Evolutionary conservation across 345 rosid species (phyloP), one percentile per base, ranked within the genome.

Genomic region (Lumnitzera racemosa): DNA sequence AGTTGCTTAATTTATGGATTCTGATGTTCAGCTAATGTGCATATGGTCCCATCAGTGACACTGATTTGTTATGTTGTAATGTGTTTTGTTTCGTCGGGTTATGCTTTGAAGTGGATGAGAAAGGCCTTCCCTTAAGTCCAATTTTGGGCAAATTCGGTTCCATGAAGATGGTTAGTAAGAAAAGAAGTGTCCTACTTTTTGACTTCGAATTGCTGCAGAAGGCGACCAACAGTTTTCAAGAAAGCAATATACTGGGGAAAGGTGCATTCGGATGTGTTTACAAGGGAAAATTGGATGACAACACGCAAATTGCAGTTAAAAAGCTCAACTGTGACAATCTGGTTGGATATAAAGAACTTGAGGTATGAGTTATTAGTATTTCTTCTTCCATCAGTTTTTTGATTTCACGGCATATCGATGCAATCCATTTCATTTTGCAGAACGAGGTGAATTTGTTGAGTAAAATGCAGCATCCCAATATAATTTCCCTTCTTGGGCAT

Each of bases 191-290:
- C 59, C 60, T 88, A 29, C 66, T 83, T 61, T 79, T 86, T 46
- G 97, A 94, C 50, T 90, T 80, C 67, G 73, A 68, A 69, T 46
- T 58, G 47, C 70, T 94, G 55, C 95, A 90, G 75, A 88, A 86
- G 64, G 86, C 76, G 6, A 94, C 96, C 4, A 61, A 72, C 72
- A 78, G 73, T 71, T 94, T 94, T 67, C 82, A 68, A 14, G 90
- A 83, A 64, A 76, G 76, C 52, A 90, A 81, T 65, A 73, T 84
- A 36, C 62, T 94, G 79, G 99, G 99, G 24, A 78, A 70, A 70
- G 99, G 99, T 25, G 99, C 89, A 66, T 94, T 94, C 67, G 99
- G 97, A 48, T 76, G 80, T 64, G 99, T 94, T 57, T 94, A 86
- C 66, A 75, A 76, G 68, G 91, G 91, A 57, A 68, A 62, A 11